Evolutionary conservation across 1,139 yeast genomes (phyloP), one percentile per base, ranked within the genome.

Genomic region (Tardiomyces digboiensis): DNA sequence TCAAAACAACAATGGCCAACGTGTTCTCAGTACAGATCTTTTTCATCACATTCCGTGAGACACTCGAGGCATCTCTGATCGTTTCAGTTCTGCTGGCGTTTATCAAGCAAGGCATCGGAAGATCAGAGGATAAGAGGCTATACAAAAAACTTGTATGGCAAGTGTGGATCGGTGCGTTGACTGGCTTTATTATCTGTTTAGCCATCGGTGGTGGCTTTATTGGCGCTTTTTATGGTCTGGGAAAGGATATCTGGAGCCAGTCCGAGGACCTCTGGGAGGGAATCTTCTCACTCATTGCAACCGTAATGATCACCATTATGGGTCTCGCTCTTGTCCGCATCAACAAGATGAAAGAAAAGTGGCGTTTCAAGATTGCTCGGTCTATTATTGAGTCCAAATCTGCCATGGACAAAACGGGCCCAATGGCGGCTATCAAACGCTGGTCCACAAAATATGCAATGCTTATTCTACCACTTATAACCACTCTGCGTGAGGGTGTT

Each of bases 211-310:
- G 84, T 60, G 82, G 82, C 13, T 87, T 89, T 65, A 86, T 89
- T 58, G 88, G 87, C 54, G 79, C 84, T 14, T 89, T 85, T 64
- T 88, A 89, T 59, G 66, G 81, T 36, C 71, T 87, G 39, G 87
- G 86, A 44, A 76, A 78, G 29, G 93, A 89, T 70, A 68, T 88
- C 51, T 89, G 97, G 97, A 67, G 87, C 16, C 62, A 70, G 39
- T 79, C 95, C 42, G 97, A 89, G 63, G 96, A 89, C 61, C 74
- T 88, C 48, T 89, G 95, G 86, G 97, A 89, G 69, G 97, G 96
- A 60, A 74, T 82, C 33, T 79, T 89, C 58, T 82, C 88, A 61
- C 68, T 88, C 29, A 74, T 89, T 55, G 97, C 97, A 1, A 76
- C 93, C 0, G 70, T 84, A 20, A 76, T 89, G 61, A 89, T 89